Evolutionary conservation across 2,329 filamentous ascomycete species (phyloP).

Genomic region (Aspergillus versicolor): DNA sequence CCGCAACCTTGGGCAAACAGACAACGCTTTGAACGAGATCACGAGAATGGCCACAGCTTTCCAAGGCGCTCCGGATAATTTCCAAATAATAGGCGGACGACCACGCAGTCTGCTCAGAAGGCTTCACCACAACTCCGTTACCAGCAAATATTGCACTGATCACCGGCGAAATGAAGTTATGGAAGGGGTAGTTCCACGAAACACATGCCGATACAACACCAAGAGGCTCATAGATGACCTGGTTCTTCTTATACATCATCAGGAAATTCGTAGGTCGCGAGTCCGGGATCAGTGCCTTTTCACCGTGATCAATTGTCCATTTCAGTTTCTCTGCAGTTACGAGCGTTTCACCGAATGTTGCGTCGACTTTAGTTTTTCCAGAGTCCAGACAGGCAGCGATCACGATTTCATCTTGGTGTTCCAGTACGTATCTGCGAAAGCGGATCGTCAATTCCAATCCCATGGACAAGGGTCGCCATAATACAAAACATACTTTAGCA

Average conservation of each 20-base stretch:
- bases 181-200: conserved; percentile 96
- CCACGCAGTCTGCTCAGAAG: conserved; percentile 95
- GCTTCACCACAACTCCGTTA: conserved; percentile 90
- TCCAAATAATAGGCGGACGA: conserved; percentile 77
- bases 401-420: conserved; percentile 86
- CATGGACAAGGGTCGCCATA: neutral
- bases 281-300: conserved; percentile 71
- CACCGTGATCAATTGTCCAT: conserved; percentile 91
- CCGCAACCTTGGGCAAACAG: conserved; percentile 83
- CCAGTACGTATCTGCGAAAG: conserved; percentile 65
- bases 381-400: conserved; percentile 84
- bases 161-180: conserved; percentile 89
- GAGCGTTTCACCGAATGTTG: conserved; percentile 88
- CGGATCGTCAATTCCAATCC: neutral
- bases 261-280: conserved; percentile 81
- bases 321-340: conserved; percentile 91
- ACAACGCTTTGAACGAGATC: conserved; percentile 79
- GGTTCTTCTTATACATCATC: conserved; percentile 94
- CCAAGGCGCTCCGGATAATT: conserved; percentile 75
- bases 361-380: conserved; percentile 95
- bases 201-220: conserved; percentile 91
- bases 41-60: conserved; percentile 77
- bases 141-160: conserved; percentile 89
- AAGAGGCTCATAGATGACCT: conserved; percentile 84
- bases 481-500: conserved; percentile 41